A percentile compares a stretch with the other conserved stretches of the same genome.
These are phyloP conservation scores for Globisporangium nodosum DNA, from an alignment of 352 stramenopile genomes.

Conservation along the genomic window DNA sequence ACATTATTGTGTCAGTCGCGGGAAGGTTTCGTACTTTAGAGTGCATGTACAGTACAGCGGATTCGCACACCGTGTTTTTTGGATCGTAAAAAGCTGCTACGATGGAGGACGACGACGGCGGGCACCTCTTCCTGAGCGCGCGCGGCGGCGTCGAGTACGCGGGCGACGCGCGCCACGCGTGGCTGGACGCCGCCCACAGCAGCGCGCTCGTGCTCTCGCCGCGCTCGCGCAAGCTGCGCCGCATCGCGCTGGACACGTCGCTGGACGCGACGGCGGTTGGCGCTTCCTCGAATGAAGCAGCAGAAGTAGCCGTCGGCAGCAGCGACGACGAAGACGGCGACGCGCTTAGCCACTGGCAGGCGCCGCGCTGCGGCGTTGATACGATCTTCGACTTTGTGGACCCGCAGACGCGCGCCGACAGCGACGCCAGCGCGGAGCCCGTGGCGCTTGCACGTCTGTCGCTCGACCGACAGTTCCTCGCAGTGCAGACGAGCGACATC, in stretches of 20 bases:
- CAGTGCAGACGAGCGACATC: conserved; percentile 77
- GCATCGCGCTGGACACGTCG: conserved; percentile 38
- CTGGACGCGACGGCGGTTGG: conserved; percentile 1
- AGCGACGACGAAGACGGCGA: conserved; percentile 5
- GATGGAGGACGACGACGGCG: conserved; percentile 32
- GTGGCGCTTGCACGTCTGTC: conserved; percentile 49
- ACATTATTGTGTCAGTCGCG: too few relatives aligned
- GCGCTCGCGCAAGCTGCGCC: conserved; percentile 23
- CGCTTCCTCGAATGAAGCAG: background rate
- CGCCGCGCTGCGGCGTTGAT: conserved; percentile 7
- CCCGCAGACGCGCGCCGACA: background rate
- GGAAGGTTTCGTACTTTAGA: background rate
- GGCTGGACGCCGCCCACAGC: conserved; percentile 53
- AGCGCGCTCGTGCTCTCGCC: conserved; percentile 46
- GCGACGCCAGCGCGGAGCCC: conserved; percentile 2
- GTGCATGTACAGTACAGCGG: too few relatives aligned
- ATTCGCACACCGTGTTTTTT: too few relatives aligned
- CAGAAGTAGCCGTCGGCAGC: background rate
- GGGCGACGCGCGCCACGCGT: conserved; percentile 24
- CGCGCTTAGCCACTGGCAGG: background rate
- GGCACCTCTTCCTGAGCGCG: conserved; percentile 54
- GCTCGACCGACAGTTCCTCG: conserved; percentile 58
- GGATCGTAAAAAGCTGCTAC: too few relatives aligned
- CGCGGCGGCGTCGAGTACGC: conserved; percentile 39
- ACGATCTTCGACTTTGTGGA: conserved; percentile 44